Evolutionary conservation across 1,139 yeast genomes (phyloP), one percentile per base, ranked within the genome.

Genomic region (Yamadazyma triangularis): DNA sequence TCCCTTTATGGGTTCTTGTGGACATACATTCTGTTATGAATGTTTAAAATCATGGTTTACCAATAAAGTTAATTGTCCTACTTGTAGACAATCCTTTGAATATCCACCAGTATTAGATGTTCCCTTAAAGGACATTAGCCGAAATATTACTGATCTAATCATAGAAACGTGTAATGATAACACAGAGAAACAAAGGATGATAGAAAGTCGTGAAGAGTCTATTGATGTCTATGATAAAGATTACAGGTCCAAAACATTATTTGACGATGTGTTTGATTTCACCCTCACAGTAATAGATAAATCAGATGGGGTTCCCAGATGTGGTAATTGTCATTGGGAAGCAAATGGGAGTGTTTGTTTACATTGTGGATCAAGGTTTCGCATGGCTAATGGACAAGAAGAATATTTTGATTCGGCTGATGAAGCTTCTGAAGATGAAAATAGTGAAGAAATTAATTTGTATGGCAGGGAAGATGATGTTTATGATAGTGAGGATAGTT

Each of bases 321-420:
- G 95, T 50, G 77, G 86, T 2, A 69, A 73, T 33, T 86, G 95
- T 51, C 86, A 79, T 45, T 85, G 94, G 94, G 95, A 86, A 50
- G 77, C 83, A 3, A 70, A 65, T 39, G 80, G 81, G 0, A 55
- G 64, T 4, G 57, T 52, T 23, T 79, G 86, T 44, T 56, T 69
- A 6, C 75, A 76, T 41, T 79, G 86, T 48, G 74, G 75, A 3
- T 54, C 66, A 2, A 45, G 65, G 16, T 63, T 69, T 41, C 37
- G 67, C 43, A 35, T 35, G 6, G 37, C 42, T 4, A 27, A 35
- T 15, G 43, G 43, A 13, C 6, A 7, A 9, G 44, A 39, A 12
- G 39, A 36, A 23, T 30, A 30, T 6, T 37, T 33, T 20, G 53
- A 48, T 15, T 50, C 47, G 13, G 56, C 53, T 15, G 56, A 48